Base-by-base conservation (phyloP, 257 asterid genomes). In the Solanum chilense region DNA sequence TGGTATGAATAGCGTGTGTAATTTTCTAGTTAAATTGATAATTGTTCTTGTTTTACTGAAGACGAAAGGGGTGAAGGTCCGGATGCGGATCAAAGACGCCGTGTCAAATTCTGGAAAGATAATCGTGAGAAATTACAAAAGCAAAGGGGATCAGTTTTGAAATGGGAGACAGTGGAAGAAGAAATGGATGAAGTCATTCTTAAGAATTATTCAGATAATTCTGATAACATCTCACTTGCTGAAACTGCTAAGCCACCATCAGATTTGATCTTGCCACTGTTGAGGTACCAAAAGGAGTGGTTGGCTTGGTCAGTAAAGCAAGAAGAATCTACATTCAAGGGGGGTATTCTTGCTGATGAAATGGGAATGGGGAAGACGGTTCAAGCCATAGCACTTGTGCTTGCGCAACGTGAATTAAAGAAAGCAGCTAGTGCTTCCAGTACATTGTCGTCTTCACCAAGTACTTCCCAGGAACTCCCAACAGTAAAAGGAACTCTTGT, bases 301-400 rank as follows among this genome's bases (percentile, higher is more conserved):
- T 92, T 95, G 87, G 94, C 97, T 44, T 96, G 99, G 99, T 92
- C 98, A 23, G 75, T 95, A 90, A 94, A 92, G 86, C 98, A 96
- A 90, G 98, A 96, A 92, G 97, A 52, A 52, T 95, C 97, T 91
- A 6, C 88, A 88, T 76, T 89, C 29, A 90, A 91, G 88, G 98
- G 99, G 77, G 98, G 99, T 83, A 95, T 96, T 83, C 98, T 95
- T 85, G 98, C 98, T 8, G 99, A 96, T 88, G 99, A 96, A 91
- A 95, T 94, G 99, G 98, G 98, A 18, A 95, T 96, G 99, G 99
- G 98, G 39, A 96, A 96, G 92, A 95, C 98, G 35, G 94, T 92
- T 77, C 98, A 96, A 90, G 98, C 98, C 73, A 96, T 95, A 88
- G 93, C 99, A 29, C 98, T 96, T 58, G 99, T 96, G 86, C 95